Evolutionary conservation across 306 rosid genomes (phyloP), one percentile per base, ranked within the genome.

Genomic region (Coriaria nepalensis): DNA sequence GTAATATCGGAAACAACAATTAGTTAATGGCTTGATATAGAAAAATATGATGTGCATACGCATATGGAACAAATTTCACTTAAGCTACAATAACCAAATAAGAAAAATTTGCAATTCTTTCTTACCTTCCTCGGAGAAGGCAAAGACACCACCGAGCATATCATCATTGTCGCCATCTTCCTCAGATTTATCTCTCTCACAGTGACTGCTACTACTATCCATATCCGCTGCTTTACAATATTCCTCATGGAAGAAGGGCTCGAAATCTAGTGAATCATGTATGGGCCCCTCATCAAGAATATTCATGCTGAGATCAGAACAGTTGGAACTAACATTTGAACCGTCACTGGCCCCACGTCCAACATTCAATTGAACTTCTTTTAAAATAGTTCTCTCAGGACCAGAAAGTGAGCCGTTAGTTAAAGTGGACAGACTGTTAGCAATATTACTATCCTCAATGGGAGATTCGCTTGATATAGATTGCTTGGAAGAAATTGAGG

Each of bases 71-170:
- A 1, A 41, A 12, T 35, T 42, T 35, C 36, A 9, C 43, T 49
- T 20, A 55, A 36, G 65, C 56, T 43, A 48, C 40, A 63, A 37
- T 33, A 33, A 45, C 45, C 5, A 53, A 63, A 73, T 35, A 39
- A 46, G 47, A 52, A 58, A 15, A 42, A 35, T 14, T 4, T 35
- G 53, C 38, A 53, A 55, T 53, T 48, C 33, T 51, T 41, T 55
- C 69, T 33, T 57, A 86, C 96, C 96, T 87, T 87, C 92, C 70
- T 79, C 94, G 0, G 87, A 87, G 73, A 87, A 87, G 62, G 72
- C 82, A 75, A 87, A 87, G 50, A 87, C 72, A 56, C 77, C 83
- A 53, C 87, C 94, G 64, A 77, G 82, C 90, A 82, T 66, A 73
- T 78, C 84, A 61, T 75, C 93, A 49, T 61, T 58, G 41, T 82